A percentile compares a stretch with the other conserved stretches of the same genome.
phyloP scores from a whole-genome alignment of 208 protist genomes.

The Lotmaria passim region DNA sequence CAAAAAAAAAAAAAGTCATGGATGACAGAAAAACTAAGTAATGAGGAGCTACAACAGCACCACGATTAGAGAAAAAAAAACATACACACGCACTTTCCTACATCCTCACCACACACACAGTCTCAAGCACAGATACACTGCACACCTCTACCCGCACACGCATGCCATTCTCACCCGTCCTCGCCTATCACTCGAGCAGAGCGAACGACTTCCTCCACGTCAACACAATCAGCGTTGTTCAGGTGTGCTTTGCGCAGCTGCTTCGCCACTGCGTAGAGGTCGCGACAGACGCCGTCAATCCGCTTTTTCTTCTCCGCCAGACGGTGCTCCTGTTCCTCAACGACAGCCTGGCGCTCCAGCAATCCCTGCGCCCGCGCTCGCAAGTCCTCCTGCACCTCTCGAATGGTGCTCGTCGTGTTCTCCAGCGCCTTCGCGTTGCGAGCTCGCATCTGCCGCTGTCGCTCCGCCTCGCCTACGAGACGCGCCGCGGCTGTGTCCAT shows the following conservation, averaged over 20 bases:
- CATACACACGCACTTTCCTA: too few species aligned
- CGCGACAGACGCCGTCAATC: constrained; percentile 31
- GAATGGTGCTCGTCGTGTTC: constrained; percentile 62
- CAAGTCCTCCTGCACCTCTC: constrained; percentile 51
- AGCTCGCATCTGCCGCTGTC: constrained; percentile 28
- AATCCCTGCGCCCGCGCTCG: constrained; percentile 30
- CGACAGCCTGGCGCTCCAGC: constrained; percentile 14
- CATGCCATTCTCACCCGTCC: not conserved
- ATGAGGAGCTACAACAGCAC: too few species aligned
- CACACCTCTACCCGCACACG: too few species aligned
- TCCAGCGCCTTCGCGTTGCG: constrained; percentile 57
- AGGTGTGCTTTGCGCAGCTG: constrained; percentile 36
- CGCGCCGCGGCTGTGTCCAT: not conserved
- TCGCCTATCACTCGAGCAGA: constrained; percentile 16
- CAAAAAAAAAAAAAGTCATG: too few species aligned
- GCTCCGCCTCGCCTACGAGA: constrained; percentile 27
- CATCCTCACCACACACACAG: too few species aligned
- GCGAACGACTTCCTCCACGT: constrained; percentile 15
- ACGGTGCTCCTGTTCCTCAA: constrained; percentile 24
- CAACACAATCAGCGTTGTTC: not conserved
- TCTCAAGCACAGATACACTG: too few species aligned
- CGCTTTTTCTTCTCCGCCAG: constrained; percentile 22
- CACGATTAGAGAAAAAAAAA: too few species aligned
- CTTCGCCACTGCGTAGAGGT: constrained; percentile 39
- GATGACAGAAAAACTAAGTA: too few species aligned